Evolutionary conservation across 2,329 filamentous ascomycete species (phyloP), one percentile per base, ranked within the genome.

Genomic region (Fusarium sp.): DNA sequence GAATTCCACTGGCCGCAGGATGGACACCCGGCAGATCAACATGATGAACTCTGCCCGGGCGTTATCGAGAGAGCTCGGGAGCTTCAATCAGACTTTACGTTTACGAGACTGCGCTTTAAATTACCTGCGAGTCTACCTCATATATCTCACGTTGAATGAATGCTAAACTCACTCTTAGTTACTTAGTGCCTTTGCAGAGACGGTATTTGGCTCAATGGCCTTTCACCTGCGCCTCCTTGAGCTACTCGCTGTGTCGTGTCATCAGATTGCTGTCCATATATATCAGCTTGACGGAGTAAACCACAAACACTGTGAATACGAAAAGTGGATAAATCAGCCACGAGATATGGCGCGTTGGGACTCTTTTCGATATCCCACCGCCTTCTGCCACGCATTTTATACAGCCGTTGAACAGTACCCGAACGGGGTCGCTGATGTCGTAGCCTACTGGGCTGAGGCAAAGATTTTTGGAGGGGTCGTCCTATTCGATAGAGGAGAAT

Each of bases 391-490:
- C 37, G 20, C 43, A 6, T 59, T 58, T 3, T 69, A 68, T 2
- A 43, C 35, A 4, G 39, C 52, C 27, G 24, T n/a, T 20, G 58
- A 71, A 0, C 54, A 68, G 3, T 74, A 71, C 18, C 68, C 65
- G 1, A 33, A 59, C 10, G 68, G 67, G 0, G 5, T 64, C 10
- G 65, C 62, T 5, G 58, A 69, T 43, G 39, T 35, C 8, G 70
- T 59, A n/a, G 67, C 24, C 4, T 71, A 71, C n/a, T 73, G 71
- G 72, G 62, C 61, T 6, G 71, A 73, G 22, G 33, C 39, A 5
- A 64, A 57, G 22, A 67, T 72, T 5, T 64, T 74, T 16, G 71
- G 71, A 8, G 58, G 72, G 0, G 37, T 71, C 0, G 18, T 73
- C 4, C 43, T 73, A 1, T 71, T 73, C 27, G 67, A 71, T 13